These are phyloP conservation scores for Hymenoscyphus repandus DNA, from an alignment of 2,329 filamentous ascomycete species.

Conservation along the genomic window DNA sequence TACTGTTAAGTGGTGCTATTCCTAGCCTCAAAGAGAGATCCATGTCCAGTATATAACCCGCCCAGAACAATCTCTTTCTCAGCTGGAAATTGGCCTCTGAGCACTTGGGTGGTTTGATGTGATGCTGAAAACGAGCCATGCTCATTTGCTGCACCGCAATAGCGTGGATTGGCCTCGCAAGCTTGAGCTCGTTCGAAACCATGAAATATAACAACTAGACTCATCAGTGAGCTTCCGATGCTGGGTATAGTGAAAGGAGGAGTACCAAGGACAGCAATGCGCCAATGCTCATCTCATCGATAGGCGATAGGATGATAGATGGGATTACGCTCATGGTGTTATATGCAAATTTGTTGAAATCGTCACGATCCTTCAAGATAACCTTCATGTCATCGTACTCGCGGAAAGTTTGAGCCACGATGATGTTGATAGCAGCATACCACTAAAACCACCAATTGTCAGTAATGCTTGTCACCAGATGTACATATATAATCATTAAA, in stretches of 20 bases:
- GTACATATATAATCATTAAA: too few species aligned
- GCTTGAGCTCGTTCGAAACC: slow-evolving; percentile 9
- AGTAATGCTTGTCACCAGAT: not conserved
- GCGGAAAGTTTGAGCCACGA: slow-evolving; percentile 9
- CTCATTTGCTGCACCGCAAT: slow-evolving; percentile 13
- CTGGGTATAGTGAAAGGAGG: not conserved
- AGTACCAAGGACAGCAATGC: slow-evolving; percentile 10
- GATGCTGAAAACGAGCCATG: slow-evolving; percentile 5
- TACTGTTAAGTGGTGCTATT: slow-evolving; percentile 3
- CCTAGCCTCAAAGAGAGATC: slow-evolving; percentile 10
- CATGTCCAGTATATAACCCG: slow-evolving; percentile 6
- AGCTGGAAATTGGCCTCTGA: not conserved
- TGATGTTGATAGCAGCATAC: slow-evolving; percentile 14
- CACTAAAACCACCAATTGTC: not conserved
- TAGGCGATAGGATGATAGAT: slow-evolving; percentile 7
- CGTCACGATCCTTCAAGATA: not conserved
- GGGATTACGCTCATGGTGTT: slow-evolving; percentile 13
- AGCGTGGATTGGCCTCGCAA: slow-evolving; percentile 8
- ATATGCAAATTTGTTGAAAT: slow-evolving; percentile 9
- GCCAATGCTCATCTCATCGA: slow-evolving; percentile 8
- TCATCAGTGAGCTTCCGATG: not conserved
- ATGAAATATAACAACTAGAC: slow-evolving; percentile 12
- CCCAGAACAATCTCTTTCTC: slow-evolving; percentile 9
- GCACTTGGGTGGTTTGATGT: not conserved
- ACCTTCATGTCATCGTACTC: not conserved